These are phyloP conservation scores for Blastobotrys persicus DNA, from an alignment of 1,139 yeast genomes.

Conservation along the genomic window DNA sequence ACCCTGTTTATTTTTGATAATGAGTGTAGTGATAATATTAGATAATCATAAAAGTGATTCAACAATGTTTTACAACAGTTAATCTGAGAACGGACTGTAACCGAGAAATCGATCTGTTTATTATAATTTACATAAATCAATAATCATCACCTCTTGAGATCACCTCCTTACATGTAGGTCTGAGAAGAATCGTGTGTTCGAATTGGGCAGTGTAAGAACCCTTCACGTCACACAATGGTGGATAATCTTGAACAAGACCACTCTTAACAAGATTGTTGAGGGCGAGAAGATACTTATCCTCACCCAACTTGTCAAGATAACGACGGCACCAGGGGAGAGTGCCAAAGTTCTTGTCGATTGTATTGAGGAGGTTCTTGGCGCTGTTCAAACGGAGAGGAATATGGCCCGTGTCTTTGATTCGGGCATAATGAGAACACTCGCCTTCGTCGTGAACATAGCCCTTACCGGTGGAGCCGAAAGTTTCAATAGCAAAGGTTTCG, in stretches of 20 bases:
- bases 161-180: slow-evolving; percentile 90
- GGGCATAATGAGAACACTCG: slow-evolving; percentile 91
- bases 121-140: slow-evolving; percentile 33
- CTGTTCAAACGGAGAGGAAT: slow-evolving; percentile 59
- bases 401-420: slow-evolving; percentile 48
- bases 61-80: too few species aligned
- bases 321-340: slow-evolving; percentile 96
- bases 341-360: slow-evolving; percentile 80
- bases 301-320: slow-evolving; percentile 86
- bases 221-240: slow-evolving; percentile 83
- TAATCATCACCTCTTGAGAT: slow-evolving; percentile 95
- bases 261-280: slow-evolving; percentile 79
- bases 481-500: slow-evolving; percentile 95
- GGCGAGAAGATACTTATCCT: slow-evolving; percentile 88
- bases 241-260: slow-evolving; percentile 88
- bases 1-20: too few species aligned
- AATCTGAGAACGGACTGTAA: too few species aligned
- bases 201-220: slow-evolving; percentile 95
- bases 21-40: too few species aligned
- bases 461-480: slow-evolving; percentile 94
- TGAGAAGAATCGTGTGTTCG: slow-evolving; percentile 89
- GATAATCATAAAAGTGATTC: too few species aligned
- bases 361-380: slow-evolving; percentile 62
- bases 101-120: too few species aligned
- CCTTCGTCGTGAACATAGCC: slow-evolving; percentile 87